phyloP scores from a whole-genome alignment of 352 stramenopile genomes.

The Globisporangium abappressorium region DNA sequence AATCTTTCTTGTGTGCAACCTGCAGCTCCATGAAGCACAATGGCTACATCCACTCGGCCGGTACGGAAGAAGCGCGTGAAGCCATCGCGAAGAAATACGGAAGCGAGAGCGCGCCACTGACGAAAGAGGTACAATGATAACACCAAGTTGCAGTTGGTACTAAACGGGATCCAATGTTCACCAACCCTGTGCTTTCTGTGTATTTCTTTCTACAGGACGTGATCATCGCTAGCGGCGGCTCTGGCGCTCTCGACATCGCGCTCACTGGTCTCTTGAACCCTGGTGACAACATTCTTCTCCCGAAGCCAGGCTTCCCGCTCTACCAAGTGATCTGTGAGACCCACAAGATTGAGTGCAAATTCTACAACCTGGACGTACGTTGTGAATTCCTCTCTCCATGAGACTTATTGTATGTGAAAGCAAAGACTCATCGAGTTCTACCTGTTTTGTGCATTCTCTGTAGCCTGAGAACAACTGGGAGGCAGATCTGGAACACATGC shows the following conservation, averaged over 20 bases:
- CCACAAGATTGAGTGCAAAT: slow-evolving; percentile 88
- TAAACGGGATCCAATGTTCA: background rate
- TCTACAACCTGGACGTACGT: slow-evolving; percentile 84
- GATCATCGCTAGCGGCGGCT: slow-evolving; percentile 92
- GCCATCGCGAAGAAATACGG: slow-evolving; percentile 89
- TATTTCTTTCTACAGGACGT: slow-evolving; percentile 61
- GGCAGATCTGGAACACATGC: slow-evolving; percentile 89
- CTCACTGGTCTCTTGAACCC: slow-evolving; percentile 89
- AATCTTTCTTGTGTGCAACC: background rate
- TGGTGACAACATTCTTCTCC: slow-evolving; percentile 92
- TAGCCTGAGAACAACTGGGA: slow-evolving; percentile 91
- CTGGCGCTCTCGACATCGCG: slow-evolving; percentile 91
- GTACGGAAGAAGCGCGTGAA: slow-evolving; percentile 74
- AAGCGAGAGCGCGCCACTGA: slow-evolving; percentile 46
- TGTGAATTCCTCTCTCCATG: background rate
- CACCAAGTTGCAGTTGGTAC: background rate
- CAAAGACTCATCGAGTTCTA: background rate
- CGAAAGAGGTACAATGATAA: slow-evolving; percentile 57
- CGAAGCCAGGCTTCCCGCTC: slow-evolving; percentile 92
- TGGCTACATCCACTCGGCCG: slow-evolving; percentile 92
- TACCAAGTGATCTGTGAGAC: slow-evolving; percentile 94
- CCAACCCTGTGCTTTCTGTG: background rate
- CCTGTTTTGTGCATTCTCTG: background rate
- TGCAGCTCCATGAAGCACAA: slow-evolving; percentile 81
- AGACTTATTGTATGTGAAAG: background rate